Evolutionary conservation across 495 filamentous ascomycete species (phyloP).

Genomic region (Melanomma pulvis-pyrius): DNA sequence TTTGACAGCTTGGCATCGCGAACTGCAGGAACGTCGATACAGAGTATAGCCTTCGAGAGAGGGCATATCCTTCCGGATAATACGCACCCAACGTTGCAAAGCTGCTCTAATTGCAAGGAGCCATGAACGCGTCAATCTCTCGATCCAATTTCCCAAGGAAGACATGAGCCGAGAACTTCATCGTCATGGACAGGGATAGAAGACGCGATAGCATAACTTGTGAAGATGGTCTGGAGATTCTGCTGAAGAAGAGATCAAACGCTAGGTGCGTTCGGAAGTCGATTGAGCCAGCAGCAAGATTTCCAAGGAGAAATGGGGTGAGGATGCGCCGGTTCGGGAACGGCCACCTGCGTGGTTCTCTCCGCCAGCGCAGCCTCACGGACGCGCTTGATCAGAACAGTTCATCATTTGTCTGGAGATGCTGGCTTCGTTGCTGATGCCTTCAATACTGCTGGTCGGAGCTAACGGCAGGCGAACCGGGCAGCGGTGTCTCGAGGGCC

Average conservation of each 20-base stretch:
- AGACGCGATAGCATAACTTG: conserved; percentile 30
- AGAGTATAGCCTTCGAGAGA: conserved; percentile 22
- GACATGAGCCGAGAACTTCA: conserved; percentile 17
- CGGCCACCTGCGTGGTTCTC: conserved; percentile 19
- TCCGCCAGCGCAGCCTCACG: conserved; percentile 31
- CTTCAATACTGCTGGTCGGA: conserved; percentile 23
- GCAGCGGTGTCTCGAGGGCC: conserved; percentile 13
- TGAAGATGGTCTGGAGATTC: conserved; percentile 18
- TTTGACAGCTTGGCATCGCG: conserved; percentile 31
- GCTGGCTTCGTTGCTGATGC: conserved; percentile 10
- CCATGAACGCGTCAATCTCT: conserved; percentile 1
- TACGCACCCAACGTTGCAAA: conserved; percentile 14
- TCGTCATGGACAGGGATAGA: conserved; percentile 24
- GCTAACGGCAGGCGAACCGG: conserved; percentile 37
- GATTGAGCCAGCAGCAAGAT: conserved; percentile 18
- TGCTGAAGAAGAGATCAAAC: conserved; percentile 10
- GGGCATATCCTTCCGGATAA: conserved; percentile 33
- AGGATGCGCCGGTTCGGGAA: conserved; percentile 25
- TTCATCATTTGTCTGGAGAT: conserved; percentile 13
- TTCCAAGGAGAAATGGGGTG: conserved; percentile 21
- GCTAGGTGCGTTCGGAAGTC: conserved; percentile 12
- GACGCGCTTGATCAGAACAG: conserved; percentile 19
- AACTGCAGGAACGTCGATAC: conserved; percentile 39
- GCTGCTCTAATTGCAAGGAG: conserved; percentile 12
- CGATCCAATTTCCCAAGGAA: conserved; percentile 33